These are phyloP conservation scores for Cicer judaicum DNA, from an alignment of 306 rosid species.

Conservation along the genomic window DNA sequence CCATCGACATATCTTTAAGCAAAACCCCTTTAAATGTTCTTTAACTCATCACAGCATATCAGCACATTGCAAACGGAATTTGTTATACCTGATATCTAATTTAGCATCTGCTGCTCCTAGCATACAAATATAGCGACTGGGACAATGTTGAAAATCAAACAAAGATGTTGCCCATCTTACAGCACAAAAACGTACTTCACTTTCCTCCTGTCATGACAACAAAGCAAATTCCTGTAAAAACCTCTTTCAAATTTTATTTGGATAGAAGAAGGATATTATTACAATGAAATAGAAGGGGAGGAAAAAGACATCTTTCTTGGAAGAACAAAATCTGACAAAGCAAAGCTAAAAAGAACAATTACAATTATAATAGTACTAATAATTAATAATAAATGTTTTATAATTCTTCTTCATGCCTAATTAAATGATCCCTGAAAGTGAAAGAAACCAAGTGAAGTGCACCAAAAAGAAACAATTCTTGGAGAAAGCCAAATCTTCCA, in stretches of 20 bases:
- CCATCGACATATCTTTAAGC: constrained; percentile 27
- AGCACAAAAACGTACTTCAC: constrained; percentile 88
- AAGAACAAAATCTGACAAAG: neutral
- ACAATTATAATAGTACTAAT: neutral
- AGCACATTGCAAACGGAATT: constrained; percentile 38
- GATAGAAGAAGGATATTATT: constrained; percentile 19
- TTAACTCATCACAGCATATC: constrained; percentile 29
- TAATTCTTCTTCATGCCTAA: constrained; percentile 10
- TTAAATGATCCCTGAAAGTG: constrained; percentile 29
- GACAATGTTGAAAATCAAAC: constrained; percentile 85
- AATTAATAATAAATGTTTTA: neutral
- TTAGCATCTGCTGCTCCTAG: constrained; percentile 83
- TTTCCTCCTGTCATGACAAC: constrained; percentile 74
- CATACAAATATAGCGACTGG: constrained; percentile 91
- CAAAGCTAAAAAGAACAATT: constrained; percentile 23
- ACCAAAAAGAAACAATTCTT: constrained; percentile 24
- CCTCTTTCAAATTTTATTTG: neutral
- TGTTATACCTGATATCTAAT: constrained; percentile 82
- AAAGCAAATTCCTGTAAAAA: constrained; percentile 34
- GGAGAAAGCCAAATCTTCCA: neutral
- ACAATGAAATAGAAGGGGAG: constrained; percentile 30
- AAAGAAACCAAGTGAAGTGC: constrained; percentile 13
- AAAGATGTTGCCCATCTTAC: constrained; percentile 89
- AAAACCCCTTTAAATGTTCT: constrained; percentile 30
- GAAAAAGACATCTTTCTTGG: constrained; percentile 1